Evolutionary conservation across 116 monocot genomes (phyloP).

Genomic region (Cymodocea nodosa): DNA sequence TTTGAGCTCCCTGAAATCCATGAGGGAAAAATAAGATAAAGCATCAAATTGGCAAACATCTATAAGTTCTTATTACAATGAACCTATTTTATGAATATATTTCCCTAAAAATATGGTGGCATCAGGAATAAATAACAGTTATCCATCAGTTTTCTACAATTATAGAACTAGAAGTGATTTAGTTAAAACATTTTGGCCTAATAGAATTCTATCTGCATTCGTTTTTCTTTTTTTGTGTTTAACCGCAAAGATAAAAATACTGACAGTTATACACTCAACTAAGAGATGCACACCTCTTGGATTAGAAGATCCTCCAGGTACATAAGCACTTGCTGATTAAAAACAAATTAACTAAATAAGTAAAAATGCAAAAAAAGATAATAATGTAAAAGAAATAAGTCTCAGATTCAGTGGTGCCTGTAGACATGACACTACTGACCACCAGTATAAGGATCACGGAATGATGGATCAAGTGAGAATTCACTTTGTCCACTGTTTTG

Average conservation of each 20-base stretch:
- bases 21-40: not conserved
- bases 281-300: conserved; percentile 34
- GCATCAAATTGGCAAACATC: not conserved
- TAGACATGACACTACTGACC: conserved; percentile 30
- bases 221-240: not conserved
- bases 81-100: too few relatives aligned
- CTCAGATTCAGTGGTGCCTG: not conserved
- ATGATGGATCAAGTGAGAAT: conserved; percentile 62
- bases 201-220: not conserved
- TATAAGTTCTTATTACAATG: too few relatives aligned
- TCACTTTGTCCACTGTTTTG: conserved; percentile 79
- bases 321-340: conserved; percentile 80
- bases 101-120: too few relatives aligned
- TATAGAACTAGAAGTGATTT: too few relatives aligned
- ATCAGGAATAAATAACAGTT: too few relatives aligned
- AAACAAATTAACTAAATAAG: conserved; percentile 1
- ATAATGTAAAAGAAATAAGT: not conserved
- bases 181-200: not conserved
- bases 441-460: conserved; percentile 90
- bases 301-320: conserved; percentile 56
- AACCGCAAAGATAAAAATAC: not conserved
- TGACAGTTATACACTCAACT: not conserved
- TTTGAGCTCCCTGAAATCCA: conserved; percentile 22
- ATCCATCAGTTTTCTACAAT: too few relatives aligned
- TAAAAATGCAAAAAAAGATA: conserved; percentile 2